Percentiles rank a stretch among this genome's conserved stretches.
These are phyloP conservation scores for Chytriomyces confervae DNA, from an alignment of 192 early-diverging fungal species.

Conservation along the genomic window DNA sequence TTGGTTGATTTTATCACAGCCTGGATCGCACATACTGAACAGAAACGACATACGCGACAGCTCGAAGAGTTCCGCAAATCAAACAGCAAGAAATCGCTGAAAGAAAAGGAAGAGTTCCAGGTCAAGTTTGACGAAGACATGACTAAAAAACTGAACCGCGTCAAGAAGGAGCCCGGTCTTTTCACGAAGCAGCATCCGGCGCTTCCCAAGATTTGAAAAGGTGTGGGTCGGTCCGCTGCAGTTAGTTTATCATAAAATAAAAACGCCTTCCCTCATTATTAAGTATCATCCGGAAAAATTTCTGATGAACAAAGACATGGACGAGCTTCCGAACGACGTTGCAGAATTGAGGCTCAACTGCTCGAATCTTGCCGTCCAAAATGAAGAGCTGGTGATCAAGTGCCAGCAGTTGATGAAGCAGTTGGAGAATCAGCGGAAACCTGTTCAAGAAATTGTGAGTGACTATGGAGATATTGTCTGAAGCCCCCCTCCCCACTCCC, in stretches of 20 bases:
- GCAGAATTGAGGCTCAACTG: background rate
- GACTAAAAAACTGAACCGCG: background rate
- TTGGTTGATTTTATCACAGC: background rate
- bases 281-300: background rate
- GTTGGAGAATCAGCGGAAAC: background rate
- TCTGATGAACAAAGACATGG: background rate
- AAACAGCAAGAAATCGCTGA: slow-evolving; percentile 22
- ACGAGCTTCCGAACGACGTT: background rate
- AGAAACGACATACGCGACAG: slow-evolving; percentile 7
- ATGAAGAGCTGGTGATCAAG: background rate
- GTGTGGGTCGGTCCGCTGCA: background rate
- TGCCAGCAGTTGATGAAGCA: slow-evolving; percentile 3
- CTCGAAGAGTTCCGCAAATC: slow-evolving; percentile 29
- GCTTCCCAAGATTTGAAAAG: slow-evolving; percentile 22
- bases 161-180: slow-evolving; percentile 15
- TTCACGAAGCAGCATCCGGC: slow-evolving; percentile 19
- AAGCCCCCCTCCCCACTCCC: no score
- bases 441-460: no score
- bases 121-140: slow-evolving; percentile 28
- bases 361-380: background rate
- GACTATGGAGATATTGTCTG: no score
- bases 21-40: background rate
- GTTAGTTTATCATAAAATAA: background rate
- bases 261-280: background rate
- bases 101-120: slow-evolving; percentile 39